Base-by-base conservation (phyloP, 78 protist species). In the Dictyostelium intermedium region DNA sequence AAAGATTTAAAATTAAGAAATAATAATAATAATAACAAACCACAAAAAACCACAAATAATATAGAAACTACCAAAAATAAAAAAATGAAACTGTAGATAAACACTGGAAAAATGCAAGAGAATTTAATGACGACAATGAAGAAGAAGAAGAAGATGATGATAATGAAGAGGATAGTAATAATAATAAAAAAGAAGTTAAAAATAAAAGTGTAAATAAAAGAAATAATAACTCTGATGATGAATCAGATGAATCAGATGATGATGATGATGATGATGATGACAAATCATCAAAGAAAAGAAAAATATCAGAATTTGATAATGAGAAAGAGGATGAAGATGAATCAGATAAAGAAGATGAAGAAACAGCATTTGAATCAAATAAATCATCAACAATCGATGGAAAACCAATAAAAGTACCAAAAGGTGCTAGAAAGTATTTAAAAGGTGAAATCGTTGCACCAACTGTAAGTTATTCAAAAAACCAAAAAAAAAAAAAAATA, bases 381-480 rank as follows among this genome's bases (percentile, higher is more conserved):
- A 5, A 7, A 74, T 0, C 66, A 74, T 0, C 66, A 56, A 56
- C 66, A 56, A 56, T 56, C 20, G 20, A 56, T 56, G 66, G 66
- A 20, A 23, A 74, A 53, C 25, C 32, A 16, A 66, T 35, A 23
- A 87, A 43, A 79, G 69, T 78, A 77, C 84, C 85, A 87, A 87
- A 41, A 30, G 93, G 93, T 66, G 93, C 93, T 60, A 87, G 85
- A 78, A 87, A 78, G 32, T 78, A 87, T 43, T 11, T 78, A 39
- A 87, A 87, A 30, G 85, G 93, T 45, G 69, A 86, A 73, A 56
- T 86, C 16, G 92, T 85, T 32, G 73, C 83, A 32, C 70, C 91
- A 27, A 73, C 81, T 50, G 87, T 83, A 83, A 23, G 87, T 83
- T 3, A 56, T 18, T 14, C 23, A 53, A 7, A 7, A 1, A 20